A percentile compares a stretch with the other conserved stretches of the same genome.
These are phyloP conservation scores for Adansonia rubrostipa DNA, from an alignment of 441 rosid genomes.

Conservation along the genomic window DNA sequence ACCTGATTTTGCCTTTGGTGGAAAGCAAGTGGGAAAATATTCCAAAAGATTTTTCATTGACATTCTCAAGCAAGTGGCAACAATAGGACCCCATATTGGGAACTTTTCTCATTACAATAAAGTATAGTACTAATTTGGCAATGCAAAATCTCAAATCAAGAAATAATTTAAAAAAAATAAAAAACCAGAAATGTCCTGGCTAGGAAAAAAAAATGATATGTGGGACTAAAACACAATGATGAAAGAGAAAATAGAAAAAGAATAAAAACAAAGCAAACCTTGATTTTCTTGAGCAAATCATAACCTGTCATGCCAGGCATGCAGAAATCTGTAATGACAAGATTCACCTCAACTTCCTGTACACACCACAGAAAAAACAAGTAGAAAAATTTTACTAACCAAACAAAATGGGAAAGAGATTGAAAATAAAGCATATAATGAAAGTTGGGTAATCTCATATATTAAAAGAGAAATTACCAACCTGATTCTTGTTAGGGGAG, in stretches of 20 bases:
- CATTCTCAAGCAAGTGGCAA: conserved; percentile 41
- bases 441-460: neutral
- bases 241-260: conserved; percentile 19
- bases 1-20: conserved; percentile 23
- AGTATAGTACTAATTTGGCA: neutral
- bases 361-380: conserved; percentile 9
- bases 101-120: neutral
- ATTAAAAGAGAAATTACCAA: conserved; percentile 13
- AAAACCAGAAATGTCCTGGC: neutral
- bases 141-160: conserved; percentile 4
- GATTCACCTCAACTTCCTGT: conserved; percentile 66
- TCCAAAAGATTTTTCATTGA: conserved; percentile 37
- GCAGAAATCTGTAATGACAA: conserved; percentile 70
- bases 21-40: conserved; percentile 43
- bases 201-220: neutral
- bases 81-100: conserved; percentile 21
- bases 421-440: neutral
- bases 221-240: conserved; percentile 31
- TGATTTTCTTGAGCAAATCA: conserved; percentile 76
- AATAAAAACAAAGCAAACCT: conserved; percentile 42
- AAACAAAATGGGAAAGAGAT: neutral
- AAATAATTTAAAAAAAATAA: neutral
- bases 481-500: conserved; percentile 52
- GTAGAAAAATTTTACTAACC: conserved; percentile 16
- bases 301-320: conserved; percentile 85